These are phyloP conservation scores for Exsudoporus frostii DNA, from an alignment of 768 basidiomycete genomes.

Conservation along the genomic window DNA sequence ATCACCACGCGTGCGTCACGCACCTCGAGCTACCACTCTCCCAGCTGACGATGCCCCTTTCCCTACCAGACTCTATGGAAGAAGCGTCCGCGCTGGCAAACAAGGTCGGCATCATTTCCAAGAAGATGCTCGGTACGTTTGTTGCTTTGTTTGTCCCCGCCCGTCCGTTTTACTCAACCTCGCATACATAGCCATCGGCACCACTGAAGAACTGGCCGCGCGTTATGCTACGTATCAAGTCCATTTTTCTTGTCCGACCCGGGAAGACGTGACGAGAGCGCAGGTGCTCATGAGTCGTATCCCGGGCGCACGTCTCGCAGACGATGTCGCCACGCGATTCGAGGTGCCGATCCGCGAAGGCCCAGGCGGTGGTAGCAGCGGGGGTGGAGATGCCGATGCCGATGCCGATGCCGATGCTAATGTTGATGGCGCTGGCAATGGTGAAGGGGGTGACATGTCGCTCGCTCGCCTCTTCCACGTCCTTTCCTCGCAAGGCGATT, in stretches of 20 bases:
- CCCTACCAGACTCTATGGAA: constrained; percentile 68
- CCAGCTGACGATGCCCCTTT: neutral
- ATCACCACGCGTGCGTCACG: constrained; percentile 62
- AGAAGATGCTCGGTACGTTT: constrained; percentile 58
- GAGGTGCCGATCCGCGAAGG: constrained; percentile 54
- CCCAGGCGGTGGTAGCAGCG: neutral
- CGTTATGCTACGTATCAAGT: constrained; percentile 76
- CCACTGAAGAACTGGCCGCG: constrained; percentile 56
- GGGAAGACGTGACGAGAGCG: constrained; percentile 56
- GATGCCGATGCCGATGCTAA: neutral
- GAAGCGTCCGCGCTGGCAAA: constrained; percentile 76
- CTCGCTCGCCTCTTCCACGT: constrained; percentile 58
- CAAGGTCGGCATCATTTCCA: constrained; percentile 74
- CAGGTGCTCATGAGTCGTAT: constrained; percentile 58
- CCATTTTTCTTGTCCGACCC: constrained; percentile 65
- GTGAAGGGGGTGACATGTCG: constrained; percentile 31
- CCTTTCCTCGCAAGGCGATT: constrained; percentile 50
- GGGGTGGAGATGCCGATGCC: neutral
- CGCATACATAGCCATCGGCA: constrained; percentile 55
- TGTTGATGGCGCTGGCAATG: neutral
- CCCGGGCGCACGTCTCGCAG: constrained; percentile 62
- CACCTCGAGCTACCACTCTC: neutral
- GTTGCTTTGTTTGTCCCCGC: neutral
- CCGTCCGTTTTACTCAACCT: neutral
- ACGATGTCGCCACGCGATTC: constrained; percentile 74